Evolutionary conservation across 169 alveolate species (phyloP), one percentile per base, ranked within the genome.

Genomic region (Eimeria falciformis): DNA sequence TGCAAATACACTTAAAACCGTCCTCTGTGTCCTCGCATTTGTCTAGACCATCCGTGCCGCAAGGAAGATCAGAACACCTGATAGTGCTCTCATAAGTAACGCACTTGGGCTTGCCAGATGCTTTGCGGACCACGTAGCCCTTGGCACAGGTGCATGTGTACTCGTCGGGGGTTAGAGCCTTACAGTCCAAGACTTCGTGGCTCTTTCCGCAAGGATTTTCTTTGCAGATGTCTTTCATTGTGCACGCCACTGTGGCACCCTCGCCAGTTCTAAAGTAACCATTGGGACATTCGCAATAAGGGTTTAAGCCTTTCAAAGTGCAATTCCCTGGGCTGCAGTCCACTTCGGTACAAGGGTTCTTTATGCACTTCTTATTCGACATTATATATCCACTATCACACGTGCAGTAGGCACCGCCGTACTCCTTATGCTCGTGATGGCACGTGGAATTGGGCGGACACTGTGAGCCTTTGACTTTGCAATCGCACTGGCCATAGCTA

Each of bases 391-490:
- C 56, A 1, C 47, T 46, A 1, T 37, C 50, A 73, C 92, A 86
- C 25, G 11, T 18, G 40, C 92, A 86, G 50, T 68, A 86, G 65
- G 43, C 92, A 4, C 92, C 85, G 4, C 84, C 92, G 14, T 86
- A 37, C 27, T 53, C 65, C 43, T 45, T 27, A 9, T 27, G 17
- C 37, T 45, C 77, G 17, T 86, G 56, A 17, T 46, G 62, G 46
- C 92, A 86, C 9, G 14, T 5, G 1, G 75, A 58, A n/a, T 86
- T 65, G 14, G 46, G 43, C 43, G 77, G 71, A 23, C 83, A 86
- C 0, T 45, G 23, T 12, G 11, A 33, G 6, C 25, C 68, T 4
- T 65, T 40, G 11, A 14, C 5, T 11, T n/a, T 29, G 27, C 92
- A 69, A n/a, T 25, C 69, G 71, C 92, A 86, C 0, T 33, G 25